Conservation (phyloP, 2,329 filamentous ascomycete genomes). For the Didymella lethalis region DNA sequence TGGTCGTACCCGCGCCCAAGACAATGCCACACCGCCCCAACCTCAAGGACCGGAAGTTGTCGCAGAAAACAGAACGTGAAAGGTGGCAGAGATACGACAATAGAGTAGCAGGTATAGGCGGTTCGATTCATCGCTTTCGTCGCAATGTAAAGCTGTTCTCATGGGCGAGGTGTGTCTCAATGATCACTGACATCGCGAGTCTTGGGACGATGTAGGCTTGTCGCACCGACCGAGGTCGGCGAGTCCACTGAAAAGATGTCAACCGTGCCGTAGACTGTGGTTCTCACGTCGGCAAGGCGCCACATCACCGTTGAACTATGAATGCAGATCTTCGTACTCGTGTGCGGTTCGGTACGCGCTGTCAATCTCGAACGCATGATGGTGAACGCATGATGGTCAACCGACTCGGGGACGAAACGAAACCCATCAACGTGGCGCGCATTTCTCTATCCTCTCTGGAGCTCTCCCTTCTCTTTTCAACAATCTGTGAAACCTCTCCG, state of each 20-base stretch:
- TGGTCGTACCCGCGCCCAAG: neutral
- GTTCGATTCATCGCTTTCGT: neutral
- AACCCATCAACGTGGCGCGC: neutral
- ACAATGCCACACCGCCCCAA: neutral
- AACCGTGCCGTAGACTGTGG: neutral
- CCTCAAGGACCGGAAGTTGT: neutral
- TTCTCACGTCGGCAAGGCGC: neutral
- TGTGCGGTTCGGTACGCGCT: constrained; percentile 12
- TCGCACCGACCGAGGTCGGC: neutral
- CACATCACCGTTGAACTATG: constrained; percentile 1
- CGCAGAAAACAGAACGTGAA: neutral
- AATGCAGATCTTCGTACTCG: constrained; percentile 8
- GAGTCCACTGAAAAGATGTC: neutral
- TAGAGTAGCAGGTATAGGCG: neutral
- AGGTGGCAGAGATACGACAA: neutral
- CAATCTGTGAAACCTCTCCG: neutral
- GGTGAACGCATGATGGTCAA: neutral
- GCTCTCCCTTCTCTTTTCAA: no score
- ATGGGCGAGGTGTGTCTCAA: neutral
- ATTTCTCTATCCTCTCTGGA: neutral
- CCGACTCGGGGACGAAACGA: neutral
- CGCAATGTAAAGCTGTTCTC: neutral
- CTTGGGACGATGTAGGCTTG: neutral
- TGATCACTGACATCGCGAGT: neutral
- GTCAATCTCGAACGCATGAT: neutral